Conservation (phyloP, 2,329 filamentous ascomycete species). For the Fusarium foetens region DNA sequence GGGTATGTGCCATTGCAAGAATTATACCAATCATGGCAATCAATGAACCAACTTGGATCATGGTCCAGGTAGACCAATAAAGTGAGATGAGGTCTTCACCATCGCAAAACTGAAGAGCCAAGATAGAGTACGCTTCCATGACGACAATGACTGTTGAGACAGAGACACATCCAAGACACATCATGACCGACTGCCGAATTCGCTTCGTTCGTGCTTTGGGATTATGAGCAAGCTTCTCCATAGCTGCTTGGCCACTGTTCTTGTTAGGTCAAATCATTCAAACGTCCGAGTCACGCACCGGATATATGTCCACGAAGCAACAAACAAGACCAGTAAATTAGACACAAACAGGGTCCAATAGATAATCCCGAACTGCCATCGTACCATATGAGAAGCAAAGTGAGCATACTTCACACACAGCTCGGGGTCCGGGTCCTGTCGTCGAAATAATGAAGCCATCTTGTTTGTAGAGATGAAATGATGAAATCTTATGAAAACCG, state of each 20-base stretch:
- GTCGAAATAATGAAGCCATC: conserved; percentile 37
- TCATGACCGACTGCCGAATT: conserved; percentile 55
- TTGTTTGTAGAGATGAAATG: conserved; percentile 1
- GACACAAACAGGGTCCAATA: conserved; percentile 60
- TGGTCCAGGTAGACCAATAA: conserved; percentile 71
- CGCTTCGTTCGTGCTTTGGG: conserved; percentile 49
- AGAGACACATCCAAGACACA: conserved; percentile 57
- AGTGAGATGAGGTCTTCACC: conserved; percentile 69
- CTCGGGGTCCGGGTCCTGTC: conserved; percentile 33
- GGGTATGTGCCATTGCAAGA: conserved; percentile 61
- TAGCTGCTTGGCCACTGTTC: conserved; percentile 49
- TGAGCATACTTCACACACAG: conserved; percentile 55
- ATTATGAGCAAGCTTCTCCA: conserved; percentile 51
- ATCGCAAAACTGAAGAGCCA: conserved; percentile 68
- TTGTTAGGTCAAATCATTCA: conserved; percentile 1
- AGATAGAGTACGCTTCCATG: conserved; percentile 64
- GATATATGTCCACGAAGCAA: conserved; percentile 55
- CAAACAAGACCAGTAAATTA: conserved; percentile 57
- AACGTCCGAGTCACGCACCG: conserved; percentile 45
- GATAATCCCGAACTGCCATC: conserved; percentile 56
- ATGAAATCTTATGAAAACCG: neutral
- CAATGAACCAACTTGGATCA: conserved; percentile 66
- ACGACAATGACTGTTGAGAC: conserved; percentile 58
- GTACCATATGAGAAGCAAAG: conserved; percentile 56
- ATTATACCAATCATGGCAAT: conserved; percentile 69